These are phyloP conservation scores for Monilinia aucupariae DNA, from an alignment of 2,329 filamentous ascomycete species.

Conservation along the genomic window DNA sequence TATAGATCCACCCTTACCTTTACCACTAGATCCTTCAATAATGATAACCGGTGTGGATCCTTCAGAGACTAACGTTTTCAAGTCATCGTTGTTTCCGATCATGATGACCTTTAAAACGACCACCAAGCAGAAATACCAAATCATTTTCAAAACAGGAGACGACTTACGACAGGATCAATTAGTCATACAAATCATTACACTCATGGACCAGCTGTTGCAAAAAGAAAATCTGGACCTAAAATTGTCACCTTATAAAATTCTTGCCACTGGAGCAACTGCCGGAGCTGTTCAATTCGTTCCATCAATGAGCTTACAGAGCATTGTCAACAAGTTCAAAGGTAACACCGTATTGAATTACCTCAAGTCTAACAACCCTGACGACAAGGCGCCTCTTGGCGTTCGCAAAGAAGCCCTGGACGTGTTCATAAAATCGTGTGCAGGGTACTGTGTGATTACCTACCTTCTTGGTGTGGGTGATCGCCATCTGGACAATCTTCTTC, in stretches of 20 bases:
- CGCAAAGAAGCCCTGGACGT: constrained; percentile 91
- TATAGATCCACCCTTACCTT: constrained; percentile 79
- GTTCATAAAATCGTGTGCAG: constrained; percentile 91
- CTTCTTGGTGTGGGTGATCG: constrained; percentile 93
- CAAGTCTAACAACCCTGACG: constrained; percentile 82
- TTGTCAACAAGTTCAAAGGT: constrained; percentile 73
- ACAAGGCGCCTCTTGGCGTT: constrained; percentile 73
- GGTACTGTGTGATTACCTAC: constrained; percentile 98
- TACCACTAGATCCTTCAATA: constrained; percentile 82
- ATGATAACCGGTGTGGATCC: constrained; percentile 73
- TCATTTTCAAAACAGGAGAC: constrained; percentile 96
- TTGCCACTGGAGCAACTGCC: constrained; percentile 83
- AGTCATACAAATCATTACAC: constrained; percentile 92
- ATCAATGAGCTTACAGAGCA: constrained; percentile 76
- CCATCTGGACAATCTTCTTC: constrained; percentile 89
- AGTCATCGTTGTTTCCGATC: constrained; percentile 87
- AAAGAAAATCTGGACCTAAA: constrained; percentile 97
- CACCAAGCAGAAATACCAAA: constrained; percentile 72
- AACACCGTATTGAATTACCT: constrained; percentile 76
- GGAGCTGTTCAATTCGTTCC: constrained; percentile 92
- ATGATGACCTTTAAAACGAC: constrained; percentile 85
- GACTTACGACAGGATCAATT: constrained; percentile 95
- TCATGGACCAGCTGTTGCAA: constrained; percentile 93
- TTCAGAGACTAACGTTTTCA: constrained; percentile 87
- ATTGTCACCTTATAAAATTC: constrained; percentile 90